A percentile compares a stretch with the other conserved stretches of the same genome.
These are phyloP conservation scores for Lenzites betulinus DNA, from an alignment of 768 basidiomycete species.

Conservation along the genomic window DNA sequence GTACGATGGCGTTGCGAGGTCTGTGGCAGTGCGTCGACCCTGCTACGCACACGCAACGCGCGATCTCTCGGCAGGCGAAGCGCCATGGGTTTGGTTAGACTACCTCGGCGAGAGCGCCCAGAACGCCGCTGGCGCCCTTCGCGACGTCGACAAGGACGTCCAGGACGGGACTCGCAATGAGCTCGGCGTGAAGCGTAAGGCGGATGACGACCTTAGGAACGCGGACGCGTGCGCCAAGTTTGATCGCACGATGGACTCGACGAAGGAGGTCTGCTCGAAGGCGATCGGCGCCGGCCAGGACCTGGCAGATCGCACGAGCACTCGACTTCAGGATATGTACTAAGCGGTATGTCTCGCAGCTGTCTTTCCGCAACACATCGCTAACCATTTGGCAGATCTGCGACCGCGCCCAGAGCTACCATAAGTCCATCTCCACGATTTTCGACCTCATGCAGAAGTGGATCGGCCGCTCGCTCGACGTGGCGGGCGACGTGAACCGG, in stretches of 20 bases:
- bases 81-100: no score
- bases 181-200: constrained; percentile 51
- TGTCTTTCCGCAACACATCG: neutral
- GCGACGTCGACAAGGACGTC: constrained; percentile 58
- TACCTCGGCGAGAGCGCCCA: constrained; percentile 54
- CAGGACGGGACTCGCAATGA: constrained; percentile 61
- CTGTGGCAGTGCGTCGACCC: no score
- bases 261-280: constrained; percentile 56
- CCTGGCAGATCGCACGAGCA: constrained; percentile 41
- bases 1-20: no score
- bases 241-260: constrained; percentile 67
- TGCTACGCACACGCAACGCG: no score
- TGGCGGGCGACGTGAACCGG: constrained; percentile 46
- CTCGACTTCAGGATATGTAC: constrained; percentile 52
- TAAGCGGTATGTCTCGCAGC: constrained; percentile 43
- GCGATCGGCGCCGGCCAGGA: constrained; percentile 58
- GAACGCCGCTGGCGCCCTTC: constrained; percentile 51
- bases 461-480: constrained; percentile 52
- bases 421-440: constrained; percentile 55
- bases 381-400: constrained; percentile 47
- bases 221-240: constrained; percentile 55
- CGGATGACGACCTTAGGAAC: constrained; percentile 44
- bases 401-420: constrained; percentile 66
- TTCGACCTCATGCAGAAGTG: constrained; percentile 61
- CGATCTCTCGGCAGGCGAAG: no score